These are phyloP conservation scores for Aspergillus fumigatus DNA, from an alignment of 2,329 filamentous ascomycete genomes.

Conservation along the genomic window DNA sequence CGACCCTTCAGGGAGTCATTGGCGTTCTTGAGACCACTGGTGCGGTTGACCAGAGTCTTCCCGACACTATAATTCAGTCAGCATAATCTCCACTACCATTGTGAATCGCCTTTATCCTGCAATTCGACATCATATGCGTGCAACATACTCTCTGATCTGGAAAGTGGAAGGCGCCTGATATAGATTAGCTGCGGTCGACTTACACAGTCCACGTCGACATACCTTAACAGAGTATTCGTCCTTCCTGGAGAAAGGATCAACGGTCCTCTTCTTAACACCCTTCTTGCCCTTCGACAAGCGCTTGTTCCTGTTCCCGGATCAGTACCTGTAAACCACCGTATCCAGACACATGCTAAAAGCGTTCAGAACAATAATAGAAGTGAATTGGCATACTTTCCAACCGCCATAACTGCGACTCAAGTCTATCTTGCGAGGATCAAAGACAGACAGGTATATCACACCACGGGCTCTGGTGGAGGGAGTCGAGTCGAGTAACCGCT, in stretches of 20 bases:
- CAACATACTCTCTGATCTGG: constrained; percentile 86
- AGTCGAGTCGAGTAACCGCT: constrained; percentile 34
- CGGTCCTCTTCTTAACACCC: constrained; percentile 99
- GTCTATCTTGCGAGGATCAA: constrained; percentile 39
- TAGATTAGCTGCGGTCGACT: constrained; percentile 14
- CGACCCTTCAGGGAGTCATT: constrained; percentile 98
- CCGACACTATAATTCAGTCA: constrained; percentile 67
- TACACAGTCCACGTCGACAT: background rate
- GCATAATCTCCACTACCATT: constrained; percentile 9
- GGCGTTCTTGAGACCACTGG: constrained; percentile 99
- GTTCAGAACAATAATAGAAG: constrained; percentile 4
- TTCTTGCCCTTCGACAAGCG: constrained; percentile 99
- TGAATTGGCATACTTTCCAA: constrained; percentile 63
- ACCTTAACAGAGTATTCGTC: constrained; percentile 97
- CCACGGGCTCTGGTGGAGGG: constrained; percentile 34
- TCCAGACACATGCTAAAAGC: background rate
- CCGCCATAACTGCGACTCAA: constrained; percentile 69
- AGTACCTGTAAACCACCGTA: constrained; percentile 7
- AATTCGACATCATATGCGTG: constrained; percentile 6
- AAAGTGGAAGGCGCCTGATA: constrained; percentile 85
- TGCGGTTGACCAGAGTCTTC: constrained; percentile 99
- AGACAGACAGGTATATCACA: constrained; percentile 42
- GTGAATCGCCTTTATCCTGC: constrained; percentile 2
- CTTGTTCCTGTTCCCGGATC: constrained; percentile 72
- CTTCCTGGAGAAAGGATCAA: constrained; percentile 97